Percentiles rank a stretch among this genome's conserved stretches.
These are phyloP conservation scores for Paracamarosporium sp. DNA, from an alignment of 2,329 filamentous ascomycete genomes.

Conservation along the genomic window DNA sequence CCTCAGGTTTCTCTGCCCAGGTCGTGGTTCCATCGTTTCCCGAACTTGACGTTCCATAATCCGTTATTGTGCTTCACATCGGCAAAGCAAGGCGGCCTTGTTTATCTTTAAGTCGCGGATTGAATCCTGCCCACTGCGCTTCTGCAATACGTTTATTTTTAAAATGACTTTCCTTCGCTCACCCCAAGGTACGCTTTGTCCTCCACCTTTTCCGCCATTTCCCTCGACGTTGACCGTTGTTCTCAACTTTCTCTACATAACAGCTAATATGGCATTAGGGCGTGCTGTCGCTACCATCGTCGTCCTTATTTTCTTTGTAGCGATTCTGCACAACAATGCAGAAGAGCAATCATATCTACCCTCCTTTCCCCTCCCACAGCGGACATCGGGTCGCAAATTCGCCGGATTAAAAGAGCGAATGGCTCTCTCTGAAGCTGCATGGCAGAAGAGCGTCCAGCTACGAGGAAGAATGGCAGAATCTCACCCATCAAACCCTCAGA, in stretches of 20 bases:
- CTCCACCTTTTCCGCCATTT: background rate
- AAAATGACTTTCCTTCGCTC: conserved; percentile 9
- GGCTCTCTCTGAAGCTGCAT: conserved; percentile 36
- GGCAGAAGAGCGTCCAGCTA: conserved; percentile 35
- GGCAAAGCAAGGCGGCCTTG: background rate
- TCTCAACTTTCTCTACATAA: background rate
- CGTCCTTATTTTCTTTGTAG: conserved; percentile 31
- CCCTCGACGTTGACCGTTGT: background rate
- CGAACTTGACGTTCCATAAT: background rate
- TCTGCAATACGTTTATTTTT: background rate
- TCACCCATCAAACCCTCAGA: conserved; percentile 35
- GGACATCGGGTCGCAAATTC: conserved; percentile 19
- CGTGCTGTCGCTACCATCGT: conserved; percentile 29
- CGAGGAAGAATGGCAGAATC: conserved; percentile 34
- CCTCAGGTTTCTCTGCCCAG: background rate
- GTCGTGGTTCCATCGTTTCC: background rate
- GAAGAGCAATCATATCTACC: conserved; percentile 27
- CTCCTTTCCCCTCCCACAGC: conserved; percentile 28
- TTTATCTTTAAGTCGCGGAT: background rate
- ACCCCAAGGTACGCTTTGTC: background rate
- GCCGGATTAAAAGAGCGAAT: conserved; percentile 34
- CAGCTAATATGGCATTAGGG: conserved; percentile 13
- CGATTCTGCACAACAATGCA: conserved; percentile 32
- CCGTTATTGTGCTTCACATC: background rate
- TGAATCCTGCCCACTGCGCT: background rate